A percentile compares a stretch with the other conserved stretches of the same genome.
Evolutionary conservation across 345 rosid species (phyloP).

Genomic region (Camelina sativa): DNA sequence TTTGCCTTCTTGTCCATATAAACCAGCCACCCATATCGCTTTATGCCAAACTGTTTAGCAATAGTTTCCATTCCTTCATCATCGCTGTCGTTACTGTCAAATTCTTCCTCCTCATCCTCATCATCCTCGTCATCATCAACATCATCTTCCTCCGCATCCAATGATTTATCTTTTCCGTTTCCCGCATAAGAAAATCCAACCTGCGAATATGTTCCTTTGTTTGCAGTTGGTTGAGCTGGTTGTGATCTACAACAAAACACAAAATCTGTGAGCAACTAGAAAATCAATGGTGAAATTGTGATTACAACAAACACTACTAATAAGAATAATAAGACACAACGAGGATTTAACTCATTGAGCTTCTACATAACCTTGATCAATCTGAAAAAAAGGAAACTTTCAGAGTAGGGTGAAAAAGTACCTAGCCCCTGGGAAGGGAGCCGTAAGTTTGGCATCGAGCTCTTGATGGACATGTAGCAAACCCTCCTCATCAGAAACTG

Average conservation of each 20-base stretch:
- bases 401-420: slow-evolving; percentile 19
- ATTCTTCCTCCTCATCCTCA: slow-evolving; percentile 87
- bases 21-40: slow-evolving; percentile 97
- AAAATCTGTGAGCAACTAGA: slow-evolving; percentile 3
- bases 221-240: slow-evolving; percentile 62
- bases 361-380: not conserved
- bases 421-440: slow-evolving; percentile 69
- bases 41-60: slow-evolving; percentile 93
- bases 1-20: slow-evolving; percentile 93
- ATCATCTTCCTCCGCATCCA: slow-evolving; percentile 66
- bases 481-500: slow-evolving; percentile 91
- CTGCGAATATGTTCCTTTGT: slow-evolving; percentile 87
- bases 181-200: slow-evolving; percentile 93
- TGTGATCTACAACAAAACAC: slow-evolving; percentile 54
- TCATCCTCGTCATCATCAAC: slow-evolving; percentile 77
- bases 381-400: not conserved
- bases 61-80: slow-evolving; percentile 93
- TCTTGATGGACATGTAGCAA: slow-evolving; percentile 82
- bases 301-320: not conserved
- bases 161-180: slow-evolving; percentile 54
- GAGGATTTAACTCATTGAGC: not conserved
- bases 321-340: not conserved
- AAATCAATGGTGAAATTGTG: not conserved
- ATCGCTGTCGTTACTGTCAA: slow-evolving; percentile 88
- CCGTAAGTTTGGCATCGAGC: slow-evolving; percentile 73